These are phyloP conservation scores for Arthrobotrys iridis DNA, from an alignment of 2,329 filamentous ascomycete genomes.

Conservation along the genomic window DNA sequence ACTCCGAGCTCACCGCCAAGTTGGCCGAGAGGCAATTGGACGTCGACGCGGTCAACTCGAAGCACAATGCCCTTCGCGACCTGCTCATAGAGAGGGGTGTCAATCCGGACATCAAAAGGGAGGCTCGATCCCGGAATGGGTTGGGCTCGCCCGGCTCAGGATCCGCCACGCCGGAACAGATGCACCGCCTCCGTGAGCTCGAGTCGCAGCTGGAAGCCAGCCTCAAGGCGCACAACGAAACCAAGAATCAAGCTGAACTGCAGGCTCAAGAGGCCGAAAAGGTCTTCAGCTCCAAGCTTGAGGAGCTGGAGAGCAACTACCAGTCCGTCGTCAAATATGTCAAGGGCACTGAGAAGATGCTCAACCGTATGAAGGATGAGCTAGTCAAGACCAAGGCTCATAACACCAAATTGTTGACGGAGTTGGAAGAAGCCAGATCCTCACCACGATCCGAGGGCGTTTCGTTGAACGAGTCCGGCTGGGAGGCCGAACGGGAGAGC, in stretches of 20 bases:
- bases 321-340: constrained; percentile 98
- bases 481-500: constrained; percentile 77
- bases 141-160: constrained; percentile 75
- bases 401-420: constrained; percentile 81
- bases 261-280: constrained; percentile 88
- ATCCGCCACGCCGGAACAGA: constrained; percentile 80
- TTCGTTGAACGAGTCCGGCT: constrained; percentile 66
- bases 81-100: constrained; percentile 89
- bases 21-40: constrained; percentile 88
- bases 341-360: constrained; percentile 98
- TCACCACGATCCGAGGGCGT: constrained; percentile 54
- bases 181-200: constrained; percentile 77
- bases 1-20: constrained; percentile 82
- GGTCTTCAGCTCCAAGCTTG: constrained; percentile 89
- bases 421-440: constrained; percentile 74
- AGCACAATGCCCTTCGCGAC: constrained; percentile 92
- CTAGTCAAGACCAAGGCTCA: constrained; percentile 89
- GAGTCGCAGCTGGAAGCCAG: constrained; percentile 86
- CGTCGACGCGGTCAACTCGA: constrained; percentile 89
- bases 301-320: constrained; percentile 95
- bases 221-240: constrained; percentile 83
- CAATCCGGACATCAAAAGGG: constrained; percentile 72
- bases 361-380: constrained; percentile 98
- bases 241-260: constrained; percentile 77
- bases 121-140: constrained; percentile 71